A percentile compares a stretch with the other conserved stretches of the same genome.
These are phyloP conservation scores for Pestalotiopsis sp. DNA, from an alignment of 2,329 filamentous ascomycete species.

Conservation along the genomic window DNA sequence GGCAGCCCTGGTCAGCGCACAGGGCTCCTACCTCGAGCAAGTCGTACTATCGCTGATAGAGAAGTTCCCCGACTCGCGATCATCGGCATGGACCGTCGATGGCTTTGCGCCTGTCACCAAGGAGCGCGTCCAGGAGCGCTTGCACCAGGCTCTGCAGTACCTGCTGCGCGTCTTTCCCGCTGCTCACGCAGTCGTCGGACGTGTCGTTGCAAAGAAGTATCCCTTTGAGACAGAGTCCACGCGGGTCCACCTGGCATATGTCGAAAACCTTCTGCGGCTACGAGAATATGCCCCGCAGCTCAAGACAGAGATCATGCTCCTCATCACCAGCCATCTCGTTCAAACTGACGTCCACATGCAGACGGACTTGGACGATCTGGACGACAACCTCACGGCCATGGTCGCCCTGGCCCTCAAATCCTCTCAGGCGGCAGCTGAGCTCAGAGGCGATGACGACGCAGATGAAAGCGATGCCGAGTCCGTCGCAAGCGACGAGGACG, in stretches of 20 bases:
- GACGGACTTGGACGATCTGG: constrained; percentile 87
- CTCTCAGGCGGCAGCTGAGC: constrained; percentile 44
- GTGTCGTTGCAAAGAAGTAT: constrained; percentile 69
- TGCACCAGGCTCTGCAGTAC: constrained; percentile 77
- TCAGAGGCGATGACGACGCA: constrained; percentile 53
- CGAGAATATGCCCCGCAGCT: constrained; percentile 78
- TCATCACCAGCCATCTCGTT: constrained; percentile 84
- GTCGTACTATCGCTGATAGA: constrained; percentile 81
- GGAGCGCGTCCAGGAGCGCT: constrained; percentile 68
- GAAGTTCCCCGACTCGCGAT: constrained; percentile 65
- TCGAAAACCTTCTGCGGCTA: constrained; percentile 79
- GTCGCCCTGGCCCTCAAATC: constrained; percentile 60
- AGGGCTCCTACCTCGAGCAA: constrained; percentile 74
- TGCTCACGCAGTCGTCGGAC: constrained; percentile 69
- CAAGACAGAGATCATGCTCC: constrained; percentile 76
- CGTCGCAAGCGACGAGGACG: constrained; percentile 68
- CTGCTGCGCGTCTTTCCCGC: constrained; percentile 82
- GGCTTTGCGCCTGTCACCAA: constrained; percentile 63
- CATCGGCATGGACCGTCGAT: constrained; percentile 49
- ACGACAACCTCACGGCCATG: constrained; percentile 81
- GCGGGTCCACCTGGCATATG: constrained; percentile 82
- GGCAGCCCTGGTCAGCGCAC: constrained; percentile 76
- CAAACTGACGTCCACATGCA: constrained; percentile 97
- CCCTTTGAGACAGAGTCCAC: constrained; percentile 78
- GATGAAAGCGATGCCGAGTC: constrained; percentile 72